Evolutionary conservation across 2,329 filamentous ascomycete genomes (phyloP).

Genomic region (Fusarium sp.): DNA sequence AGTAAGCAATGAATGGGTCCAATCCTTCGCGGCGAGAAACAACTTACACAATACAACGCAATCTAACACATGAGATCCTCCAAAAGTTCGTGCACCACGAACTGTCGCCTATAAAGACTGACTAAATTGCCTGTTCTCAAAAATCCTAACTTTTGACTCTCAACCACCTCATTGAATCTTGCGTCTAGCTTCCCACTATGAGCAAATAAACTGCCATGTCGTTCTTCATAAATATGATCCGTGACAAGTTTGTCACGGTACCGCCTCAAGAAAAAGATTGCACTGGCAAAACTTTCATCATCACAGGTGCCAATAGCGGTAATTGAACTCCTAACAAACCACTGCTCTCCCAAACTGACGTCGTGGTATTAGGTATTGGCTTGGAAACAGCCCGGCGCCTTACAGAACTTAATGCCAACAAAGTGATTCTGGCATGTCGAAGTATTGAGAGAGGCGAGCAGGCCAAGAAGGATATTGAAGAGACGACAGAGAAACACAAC

Average conservation of each 20-base stretch:
- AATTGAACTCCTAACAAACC: neutral
- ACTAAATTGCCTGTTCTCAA: neutral
- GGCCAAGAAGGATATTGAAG: conserved; percentile 54
- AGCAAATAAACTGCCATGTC: neutral
- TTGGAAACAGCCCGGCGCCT: conserved; percentile 57
- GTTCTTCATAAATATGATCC: conserved; percentile 14
- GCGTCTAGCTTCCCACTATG: neutral
- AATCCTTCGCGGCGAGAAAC: neutral
- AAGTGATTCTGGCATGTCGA: conserved; percentile 58
- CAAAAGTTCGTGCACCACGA: neutral
- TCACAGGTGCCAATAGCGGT: conserved; percentile 58
- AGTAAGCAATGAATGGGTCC: neutral
- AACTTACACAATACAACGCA: neutral
- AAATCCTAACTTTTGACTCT: too few relatives aligned
- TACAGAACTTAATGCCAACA: conserved; percentile 52
- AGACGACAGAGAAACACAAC: conserved; percentile 38
- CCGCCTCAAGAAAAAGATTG: conserved; percentile 51
- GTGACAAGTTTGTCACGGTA: conserved; percentile 40
- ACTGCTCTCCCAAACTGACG: neutral
- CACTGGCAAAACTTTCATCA: conserved; percentile 52
- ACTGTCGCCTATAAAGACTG: neutral
- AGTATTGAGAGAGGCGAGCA: conserved; percentile 54
- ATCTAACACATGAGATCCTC: neutral
- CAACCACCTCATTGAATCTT: neutral
- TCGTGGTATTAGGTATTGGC: conserved; percentile 50